Conservation (phyloP, 768 basidiomycete genomes). For the Mycena rosella region DNA sequence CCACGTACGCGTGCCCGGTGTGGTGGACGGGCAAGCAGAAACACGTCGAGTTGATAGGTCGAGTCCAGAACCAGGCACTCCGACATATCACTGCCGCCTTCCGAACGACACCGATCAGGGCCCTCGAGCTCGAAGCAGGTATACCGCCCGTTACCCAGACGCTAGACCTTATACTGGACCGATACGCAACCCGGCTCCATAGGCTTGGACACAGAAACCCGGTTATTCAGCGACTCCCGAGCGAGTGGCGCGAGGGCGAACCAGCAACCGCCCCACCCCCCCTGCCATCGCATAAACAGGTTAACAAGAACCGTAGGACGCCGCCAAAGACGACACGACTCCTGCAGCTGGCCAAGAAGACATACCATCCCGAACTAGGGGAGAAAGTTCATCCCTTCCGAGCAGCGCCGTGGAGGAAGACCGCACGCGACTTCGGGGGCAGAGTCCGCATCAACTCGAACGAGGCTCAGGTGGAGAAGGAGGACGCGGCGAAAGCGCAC, state of each 20-base stretch:
- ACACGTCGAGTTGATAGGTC: conserved; percentile 25
- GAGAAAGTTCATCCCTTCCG: conserved; percentile 9
- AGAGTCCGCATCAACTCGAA: not conserved
- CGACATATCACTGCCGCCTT: conserved; percentile 42
- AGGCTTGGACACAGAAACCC: conserved; percentile 24
- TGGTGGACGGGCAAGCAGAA: conserved; percentile 43
- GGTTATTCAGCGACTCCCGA: conserved; percentile 25
- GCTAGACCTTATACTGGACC: conserved; percentile 6
- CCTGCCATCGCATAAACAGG: conserved; percentile 1
- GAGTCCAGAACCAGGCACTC: conserved; percentile 38
- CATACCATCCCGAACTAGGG: not conserved
- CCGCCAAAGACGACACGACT: conserved; percentile 14
- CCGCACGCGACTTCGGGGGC: not conserved
- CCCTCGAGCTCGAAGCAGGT: conserved; percentile 41
- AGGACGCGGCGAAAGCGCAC: not conserved
- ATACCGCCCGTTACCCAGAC: conserved; percentile 35
- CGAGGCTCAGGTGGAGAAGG: not conserved
- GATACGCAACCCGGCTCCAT: conserved; percentile 12
- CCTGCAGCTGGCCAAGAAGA: not conserved
- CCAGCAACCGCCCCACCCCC: conserved; percentile 28
- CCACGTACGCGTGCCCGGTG: conserved; percentile 40
- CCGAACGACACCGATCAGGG: conserved; percentile 39
- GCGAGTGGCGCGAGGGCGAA: conserved; percentile 23
- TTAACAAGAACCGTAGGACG: conserved; percentile 7
- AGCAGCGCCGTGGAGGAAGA: not conserved